Evolutionary conservation across 139 green algal genomes (phyloP), one percentile per base, ranked within the genome.

Genomic region (Auxenochlorella pyrenoidosa): DNA sequence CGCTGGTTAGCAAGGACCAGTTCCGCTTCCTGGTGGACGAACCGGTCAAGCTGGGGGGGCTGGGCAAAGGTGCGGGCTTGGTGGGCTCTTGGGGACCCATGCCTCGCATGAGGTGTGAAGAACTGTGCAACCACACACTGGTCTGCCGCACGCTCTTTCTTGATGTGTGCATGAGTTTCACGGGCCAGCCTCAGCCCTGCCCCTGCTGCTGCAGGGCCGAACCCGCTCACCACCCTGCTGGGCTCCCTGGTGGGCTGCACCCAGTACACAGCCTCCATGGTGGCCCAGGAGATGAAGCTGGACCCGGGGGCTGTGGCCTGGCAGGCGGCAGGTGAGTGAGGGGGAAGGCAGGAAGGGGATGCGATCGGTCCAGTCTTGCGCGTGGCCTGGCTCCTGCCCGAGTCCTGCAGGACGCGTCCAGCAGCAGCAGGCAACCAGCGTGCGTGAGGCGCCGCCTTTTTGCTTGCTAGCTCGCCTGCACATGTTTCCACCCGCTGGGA

Each of bases 1-100:
- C 78, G 30, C 80, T 90, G 30, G 68, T 90, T 34, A 65, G 36
- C 36, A 77, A 79, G 32, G 87, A 86, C 5, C 65, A 32, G 60
- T 90, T 70, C 65, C 51, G 43, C 2, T 90, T 90, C 38, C 28
- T 88, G 41, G 79, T 88, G 47, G 87, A 90, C 32, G 87, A 90
- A 47, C 80, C 87, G 30, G 68, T 51, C 75, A 77, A 82, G n/a
- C 36, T 90, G 36, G 87, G 87, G 4, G 87, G 87, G 2, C 81
- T 73, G 44, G 86, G 86, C 10, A 68, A 87, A n/a, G 86, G 86
- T 87, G 86, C 75, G 70, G 2, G 2, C 47, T 6, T 22, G 63
- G 63, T 4, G 21, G 60, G 60, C 10, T 28, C n/a, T n/a, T n/a
- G n/a, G n/a, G n/a, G n/a, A n/a, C n/a, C n/a, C n/a, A n/a, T n/a